Evolutionary conservation across 2,329 filamentous ascomycete species (phyloP), one percentile per base, ranked within the genome.

Genomic region (Phaeophleospora eucalypticola): DNA sequence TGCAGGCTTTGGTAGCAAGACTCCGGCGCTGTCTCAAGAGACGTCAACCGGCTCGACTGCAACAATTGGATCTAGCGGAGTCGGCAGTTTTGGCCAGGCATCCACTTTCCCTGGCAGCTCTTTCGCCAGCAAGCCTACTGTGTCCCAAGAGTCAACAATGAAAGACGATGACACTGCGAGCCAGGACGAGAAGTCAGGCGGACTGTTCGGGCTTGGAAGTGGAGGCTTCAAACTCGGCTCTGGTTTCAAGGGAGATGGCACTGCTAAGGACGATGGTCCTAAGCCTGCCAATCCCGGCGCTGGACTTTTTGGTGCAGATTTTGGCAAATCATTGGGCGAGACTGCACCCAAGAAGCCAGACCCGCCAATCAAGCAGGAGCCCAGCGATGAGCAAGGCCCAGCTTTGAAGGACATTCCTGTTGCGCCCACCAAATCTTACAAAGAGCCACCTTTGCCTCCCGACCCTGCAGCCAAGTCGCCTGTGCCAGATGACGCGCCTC

Each of bases 191-290:
- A 36, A 38, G 45, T 24, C 16, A n/a, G 44, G 45, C 17, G 58
- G 57, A 8, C 47, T 58, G 9, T 53, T 57, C 19, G 62, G 63
- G 24, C 48, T 69, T 4, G 68, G 65, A 29, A 64, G 64, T 34
- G 35, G 57, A n/a, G 76, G 79, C 0, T 88, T 88, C 68, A 84
- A 85, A 56, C 71, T 88, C 14, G 77, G 78, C 33, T 83, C 80
- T 21, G 82, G 79, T 1, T 89, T 88, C 68, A 81, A 82, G 58
- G 74, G 76, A 7, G 83, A 87, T 54, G 75, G 78, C 4, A 74
- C 75, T 36, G 73, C 78, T 1, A 81, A 80, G 48, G 77, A 85
- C 18, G 80, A 84, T 47, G 67, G 75, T 29, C 72, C 77, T 7
- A 78, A 77, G 51, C 69, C 76, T 14, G 55, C 61, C 42, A 54